Evolutionary conservation across 2,329 filamentous ascomycete genomes (phyloP).

Genomic region (Colletotrichum sojae): DNA sequence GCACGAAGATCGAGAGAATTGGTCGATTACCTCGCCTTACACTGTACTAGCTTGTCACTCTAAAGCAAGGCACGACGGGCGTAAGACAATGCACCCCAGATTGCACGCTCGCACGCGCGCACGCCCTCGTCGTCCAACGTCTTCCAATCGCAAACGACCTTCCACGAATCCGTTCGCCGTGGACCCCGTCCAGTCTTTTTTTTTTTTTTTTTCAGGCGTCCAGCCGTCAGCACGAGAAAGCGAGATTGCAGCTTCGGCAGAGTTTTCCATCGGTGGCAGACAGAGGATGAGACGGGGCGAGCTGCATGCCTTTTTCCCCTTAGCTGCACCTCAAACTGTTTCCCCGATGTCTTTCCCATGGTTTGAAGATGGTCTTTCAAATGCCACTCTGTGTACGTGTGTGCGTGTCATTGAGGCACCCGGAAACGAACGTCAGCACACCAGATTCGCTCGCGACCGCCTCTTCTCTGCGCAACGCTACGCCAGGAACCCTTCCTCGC

Average conservation of each 20-base stretch:
- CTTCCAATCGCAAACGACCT: conserved; percentile 11
- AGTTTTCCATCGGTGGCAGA: conserved; percentile 6
- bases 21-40: too few relatives aligned
- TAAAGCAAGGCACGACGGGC: conserved; percentile 10
- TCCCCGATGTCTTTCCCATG: not conserved
- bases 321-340: not conserved
- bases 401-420: too few relatives aligned
- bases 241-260: conserved; percentile 22
- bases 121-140: not conserved
- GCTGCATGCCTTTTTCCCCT: conserved; percentile 18
- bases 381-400: too few relatives aligned
- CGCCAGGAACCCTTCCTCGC: not conserved
- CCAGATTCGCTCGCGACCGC: not conserved
- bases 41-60: not conserved
- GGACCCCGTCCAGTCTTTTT: conserved; percentile 8
- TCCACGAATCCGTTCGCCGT: conserved; percentile 1
- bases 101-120: not conserved
- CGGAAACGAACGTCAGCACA: too few relatives aligned
- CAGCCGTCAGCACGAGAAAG: conserved; percentile 1
- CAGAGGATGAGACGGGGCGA: conserved; percentile 12
- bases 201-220: not conserved
- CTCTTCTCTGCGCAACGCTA: conserved; percentile 14
- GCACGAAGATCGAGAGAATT: not conserved
- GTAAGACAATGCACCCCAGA: not conserved
- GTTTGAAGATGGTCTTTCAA: not conserved